Percentiles rank a stretch among this genome's conserved stretches.
These are phyloP conservation scores for Zopfochytrium polystomum DNA, from an alignment of 371 early-diverging fungal genomes.

Conservation along the genomic window DNA sequence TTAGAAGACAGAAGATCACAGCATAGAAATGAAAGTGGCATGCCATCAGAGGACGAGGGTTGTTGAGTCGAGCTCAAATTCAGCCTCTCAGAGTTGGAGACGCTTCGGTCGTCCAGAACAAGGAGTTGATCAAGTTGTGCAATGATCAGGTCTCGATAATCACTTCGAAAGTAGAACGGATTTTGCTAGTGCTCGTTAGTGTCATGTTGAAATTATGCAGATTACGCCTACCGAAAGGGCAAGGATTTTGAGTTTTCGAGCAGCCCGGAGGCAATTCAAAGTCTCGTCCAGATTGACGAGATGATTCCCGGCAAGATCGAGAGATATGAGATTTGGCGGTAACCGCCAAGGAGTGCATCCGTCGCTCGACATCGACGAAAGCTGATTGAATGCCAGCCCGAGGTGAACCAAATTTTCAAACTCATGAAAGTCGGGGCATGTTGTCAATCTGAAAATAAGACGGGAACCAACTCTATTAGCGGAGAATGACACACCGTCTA, in stretches of 20 bases:
- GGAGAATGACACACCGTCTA: background rate
- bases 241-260: conserved; percentile 22
- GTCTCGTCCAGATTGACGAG: conserved; percentile 19
- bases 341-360: conserved; percentile 10
- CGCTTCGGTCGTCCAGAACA: conserved; percentile 18
- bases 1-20: background rate
- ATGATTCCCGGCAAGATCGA: conserved; percentile 28
- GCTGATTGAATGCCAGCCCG: conserved; percentile 17
- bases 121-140: conserved; percentile 10
- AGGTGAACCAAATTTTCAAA: conserved; percentile 15
- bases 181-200: conserved; percentile 10
- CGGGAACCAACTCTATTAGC: background rate
- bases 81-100: conserved; percentile 16
- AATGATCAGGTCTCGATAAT: conserved; percentile 14
- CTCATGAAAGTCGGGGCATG: conserved; percentile 14
- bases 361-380: conserved; percentile 11
- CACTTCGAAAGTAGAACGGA: conserved; percentile 17
- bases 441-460: conserved; percentile 7
- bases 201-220: background rate
- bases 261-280: conserved; percentile 3
- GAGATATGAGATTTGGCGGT: conserved; percentile 14
- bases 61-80: background rate
- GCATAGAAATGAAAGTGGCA: background rate
- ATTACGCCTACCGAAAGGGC: conserved; percentile 16
- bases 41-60: background rate